Evolutionary conservation across 2,329 filamentous ascomycete species (phyloP), one percentile per base, ranked within the genome.

Genomic region (Delphinella strobiligena): DNA sequence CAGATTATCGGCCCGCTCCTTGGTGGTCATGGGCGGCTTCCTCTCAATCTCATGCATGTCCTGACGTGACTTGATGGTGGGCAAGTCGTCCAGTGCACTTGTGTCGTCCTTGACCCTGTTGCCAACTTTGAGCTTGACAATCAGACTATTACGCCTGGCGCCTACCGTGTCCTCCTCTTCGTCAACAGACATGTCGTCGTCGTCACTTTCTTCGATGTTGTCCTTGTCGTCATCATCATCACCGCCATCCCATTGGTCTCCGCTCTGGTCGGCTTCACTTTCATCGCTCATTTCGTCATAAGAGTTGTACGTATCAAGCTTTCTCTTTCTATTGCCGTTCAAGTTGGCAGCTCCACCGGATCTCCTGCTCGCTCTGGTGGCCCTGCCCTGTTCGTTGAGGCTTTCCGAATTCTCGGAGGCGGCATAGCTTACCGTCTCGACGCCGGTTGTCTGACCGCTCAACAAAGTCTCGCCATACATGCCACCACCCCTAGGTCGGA

Each of bases 201-300:
- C 72, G 9, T 47, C 47, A 16, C 55, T 53, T 17, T 50, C 47
- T 8, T 32, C 15, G 29, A 35, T 35, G 24, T 49, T 45, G 4
- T 55, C 57, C 14, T 80, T 68, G 38, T 83, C 78, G 4, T 79
- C 79, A 18, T 78, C 74, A 40, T 85, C 74, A 29, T 81, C 78
- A 42, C 79, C 82, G 37, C 81, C 80, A 33, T 86, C 80, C 54
- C 78, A 84, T 47, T 84, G 80, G 44, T 76, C 78, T 12, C 58
- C 69, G 42, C 69, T 72, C 12, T 69, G 72, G 19, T 62, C 62
- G 4, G 62, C 69, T 38, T 80, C 80, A 5, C 78, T 78, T 15
- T 74, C 75, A 7, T 84, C 80, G 11, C 84, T 76, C 56, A 68
- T 76, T 51, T 75, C 72, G 51, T 78, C 68, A 51, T 74, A 66